A percentile compares a stretch with the other conserved stretches of the same genome.
Evolutionary conservation across 768 basidiomycete species (phyloP).

Genomic region (Serendipita vermifera): DNA sequence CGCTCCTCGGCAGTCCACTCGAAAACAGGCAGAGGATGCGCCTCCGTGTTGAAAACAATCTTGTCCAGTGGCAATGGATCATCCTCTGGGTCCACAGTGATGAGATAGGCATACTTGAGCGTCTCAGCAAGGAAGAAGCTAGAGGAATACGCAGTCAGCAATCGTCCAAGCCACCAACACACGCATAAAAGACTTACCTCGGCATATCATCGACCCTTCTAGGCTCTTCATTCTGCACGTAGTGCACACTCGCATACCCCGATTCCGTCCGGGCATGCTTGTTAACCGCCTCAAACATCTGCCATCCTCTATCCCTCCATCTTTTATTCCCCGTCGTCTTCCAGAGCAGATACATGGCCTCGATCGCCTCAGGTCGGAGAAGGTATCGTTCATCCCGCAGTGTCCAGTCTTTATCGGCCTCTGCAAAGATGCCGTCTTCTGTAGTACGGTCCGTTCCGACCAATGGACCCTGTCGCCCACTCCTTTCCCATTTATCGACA

Average conservation of each 20-base stretch:
- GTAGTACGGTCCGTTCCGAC: neutral
- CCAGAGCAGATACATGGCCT: conserved; percentile 17
- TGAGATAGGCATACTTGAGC: conserved; percentile 17
- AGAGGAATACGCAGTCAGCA: too few species aligned
- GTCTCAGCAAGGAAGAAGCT: conserved; percentile 18
- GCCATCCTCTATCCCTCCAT: conserved; percentile 21
- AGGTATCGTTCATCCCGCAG: conserved; percentile 12
- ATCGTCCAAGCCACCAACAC: too few species aligned
- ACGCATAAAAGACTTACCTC: conserved; percentile 12
- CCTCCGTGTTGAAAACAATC: conserved; percentile 18
- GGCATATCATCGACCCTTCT: conserved; percentile 13
- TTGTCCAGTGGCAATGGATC: conserved; percentile 14
- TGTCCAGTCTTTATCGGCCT: conserved; percentile 14
- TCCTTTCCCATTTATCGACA: conserved; percentile 13
- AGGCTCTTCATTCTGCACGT: conserved; percentile 12
- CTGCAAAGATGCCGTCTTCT: neutral
- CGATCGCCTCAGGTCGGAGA: conserved; percentile 19
- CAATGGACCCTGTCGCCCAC: conserved; percentile 8
- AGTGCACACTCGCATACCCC: conserved; percentile 17
- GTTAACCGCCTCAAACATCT: conserved; percentile 18
- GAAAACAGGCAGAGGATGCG: conserved; percentile 18
- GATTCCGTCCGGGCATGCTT: conserved; percentile 12
- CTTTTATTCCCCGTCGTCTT: conserved; percentile 17
- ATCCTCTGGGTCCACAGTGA: conserved; percentile 8
- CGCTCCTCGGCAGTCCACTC: conserved; percentile 10